A percentile compares a stretch with the other conserved stretches of the same genome.
Conservation (phyloP, 768 basidiomycete genomes). For the Suillus clintonianus region DNA sequence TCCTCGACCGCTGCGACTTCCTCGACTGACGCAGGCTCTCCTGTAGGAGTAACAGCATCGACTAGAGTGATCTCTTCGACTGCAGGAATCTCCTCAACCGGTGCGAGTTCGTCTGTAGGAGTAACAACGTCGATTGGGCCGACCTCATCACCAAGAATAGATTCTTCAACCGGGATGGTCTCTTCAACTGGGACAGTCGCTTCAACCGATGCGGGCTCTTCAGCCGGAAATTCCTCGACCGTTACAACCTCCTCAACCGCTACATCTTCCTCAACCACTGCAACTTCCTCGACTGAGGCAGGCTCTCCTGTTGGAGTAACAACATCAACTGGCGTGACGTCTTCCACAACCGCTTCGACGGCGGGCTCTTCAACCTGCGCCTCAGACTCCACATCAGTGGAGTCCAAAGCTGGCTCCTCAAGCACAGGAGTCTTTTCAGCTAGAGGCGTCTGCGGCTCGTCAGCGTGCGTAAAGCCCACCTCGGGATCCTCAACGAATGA, state of each 20-base stretch:
- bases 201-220: not conserved
- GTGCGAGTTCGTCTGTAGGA: not conserved
- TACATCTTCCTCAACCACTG: not conserved
- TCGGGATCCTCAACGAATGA: slow-evolving; percentile 8
- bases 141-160: not conserved
- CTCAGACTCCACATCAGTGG: not conserved
- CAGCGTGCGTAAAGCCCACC: not conserved
- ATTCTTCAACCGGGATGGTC: not conserved
- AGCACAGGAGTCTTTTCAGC: not conserved
- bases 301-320: not conserved
- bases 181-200: not conserved
- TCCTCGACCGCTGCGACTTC: not conserved
- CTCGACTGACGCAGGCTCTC: not conserved
- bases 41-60: not conserved
- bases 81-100: not conserved
- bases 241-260: not conserved
- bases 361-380: not conserved
- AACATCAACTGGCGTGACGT: not conserved
- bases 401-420: not conserved
- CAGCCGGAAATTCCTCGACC: not conserved
- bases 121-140: not conserved
- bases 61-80: not conserved
- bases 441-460: not conserved
- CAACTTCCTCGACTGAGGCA: not conserved
- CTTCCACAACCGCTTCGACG: not conserved